A percentile compares a stretch with the other conserved stretches of the same genome.
These are phyloP conservation scores for Penicillium atrosanguineum DNA, from an alignment of 495 filamentous ascomycete species.

Conservation along the genomic window DNA sequence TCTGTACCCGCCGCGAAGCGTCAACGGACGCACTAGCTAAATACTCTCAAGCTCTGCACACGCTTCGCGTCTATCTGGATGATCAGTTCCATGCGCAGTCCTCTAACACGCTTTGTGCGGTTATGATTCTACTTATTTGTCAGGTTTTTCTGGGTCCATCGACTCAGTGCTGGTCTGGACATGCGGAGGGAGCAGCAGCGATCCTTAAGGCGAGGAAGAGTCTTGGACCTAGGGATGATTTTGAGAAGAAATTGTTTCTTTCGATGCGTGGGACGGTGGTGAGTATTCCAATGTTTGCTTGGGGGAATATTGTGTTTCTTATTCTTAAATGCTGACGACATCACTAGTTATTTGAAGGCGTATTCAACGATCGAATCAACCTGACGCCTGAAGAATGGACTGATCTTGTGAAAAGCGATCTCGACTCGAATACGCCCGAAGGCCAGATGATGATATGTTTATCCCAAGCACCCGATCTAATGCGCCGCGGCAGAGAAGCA, in stretches of 20 bases:
- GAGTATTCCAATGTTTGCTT: background rate
- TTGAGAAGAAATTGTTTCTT: constrained; percentile 37
- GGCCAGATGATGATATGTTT: constrained; percentile 31
- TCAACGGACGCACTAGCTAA: constrained; percentile 29
- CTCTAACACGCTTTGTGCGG: constrained; percentile 43
- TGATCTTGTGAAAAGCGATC: constrained; percentile 28
- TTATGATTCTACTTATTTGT: constrained; percentile 41
- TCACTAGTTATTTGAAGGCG: constrained; percentile 38
- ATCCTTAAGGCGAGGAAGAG: constrained; percentile 38
- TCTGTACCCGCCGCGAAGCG: constrained; percentile 17
- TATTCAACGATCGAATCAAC: constrained; percentile 38
- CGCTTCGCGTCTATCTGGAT: constrained; percentile 35
- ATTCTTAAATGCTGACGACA: too few species aligned
- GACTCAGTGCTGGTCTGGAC: constrained; percentile 24
- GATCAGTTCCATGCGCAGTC: constrained; percentile 34
- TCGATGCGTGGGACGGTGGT: constrained; percentile 42
- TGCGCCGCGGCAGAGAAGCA: constrained; percentile 20
- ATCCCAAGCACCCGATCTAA: constrained; percentile 26
- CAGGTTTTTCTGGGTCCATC: constrained; percentile 28
- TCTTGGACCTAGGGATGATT: constrained; percentile 31
- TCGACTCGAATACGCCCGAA: constrained; percentile 25
- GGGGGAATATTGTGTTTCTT: too few species aligned
- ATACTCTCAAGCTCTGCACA: constrained; percentile 35
- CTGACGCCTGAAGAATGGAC: constrained; percentile 37
- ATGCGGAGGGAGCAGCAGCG: constrained; percentile 39